Percentiles rank a stretch among this genome's conserved stretches.
These are phyloP conservation scores for Sedum album DNA, from an alignment of 164 flowering plant genomes.

Conservation along the genomic window DNA sequence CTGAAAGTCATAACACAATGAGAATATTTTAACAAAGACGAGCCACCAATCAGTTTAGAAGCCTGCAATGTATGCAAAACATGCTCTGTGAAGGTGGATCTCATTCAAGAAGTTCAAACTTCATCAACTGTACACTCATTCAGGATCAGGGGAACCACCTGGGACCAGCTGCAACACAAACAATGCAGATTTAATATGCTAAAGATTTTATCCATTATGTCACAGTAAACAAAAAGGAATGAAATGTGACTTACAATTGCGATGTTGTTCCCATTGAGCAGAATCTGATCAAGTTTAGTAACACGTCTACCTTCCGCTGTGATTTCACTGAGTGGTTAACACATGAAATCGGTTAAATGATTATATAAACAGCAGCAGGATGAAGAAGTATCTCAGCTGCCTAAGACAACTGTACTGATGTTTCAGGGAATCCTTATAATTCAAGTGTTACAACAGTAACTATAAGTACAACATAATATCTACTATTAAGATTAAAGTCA, in stretches of 20 bases:
- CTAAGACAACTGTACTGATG: not conserved
- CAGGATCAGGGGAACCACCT: conserved; percentile 82
- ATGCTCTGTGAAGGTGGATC: not conserved
- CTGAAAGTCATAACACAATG: not conserved
- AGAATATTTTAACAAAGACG: no score
- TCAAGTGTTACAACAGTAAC: not conserved
- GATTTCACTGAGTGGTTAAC: conserved; percentile 50
- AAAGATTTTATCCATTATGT: no score
- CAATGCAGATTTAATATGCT: not conserved
- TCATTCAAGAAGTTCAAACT: not conserved
- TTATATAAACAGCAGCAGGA: not conserved
- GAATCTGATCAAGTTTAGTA: conserved; percentile 93
- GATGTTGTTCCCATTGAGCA: conserved; percentile 94
- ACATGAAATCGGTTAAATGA: not conserved
- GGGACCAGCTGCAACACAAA: conserved; percentile 64
- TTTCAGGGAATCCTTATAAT: not conserved
- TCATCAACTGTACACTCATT: conserved; percentile 20
- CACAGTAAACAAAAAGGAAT: not conserved
- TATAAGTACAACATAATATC: not conserved
- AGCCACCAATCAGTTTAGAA: not conserved
- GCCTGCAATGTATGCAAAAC: not conserved
- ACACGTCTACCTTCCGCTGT: conserved; percentile 88
- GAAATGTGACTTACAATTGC: conserved; percentile 69
- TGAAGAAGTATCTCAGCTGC: not conserved
- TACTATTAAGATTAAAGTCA: not conserved